A percentile compares a stretch with the other conserved stretches of the same genome.
These are phyloP conservation scores for Skeletonema menzelii DNA, from an alignment of 108 stramenopile genomes.

Conservation along the genomic window DNA sequence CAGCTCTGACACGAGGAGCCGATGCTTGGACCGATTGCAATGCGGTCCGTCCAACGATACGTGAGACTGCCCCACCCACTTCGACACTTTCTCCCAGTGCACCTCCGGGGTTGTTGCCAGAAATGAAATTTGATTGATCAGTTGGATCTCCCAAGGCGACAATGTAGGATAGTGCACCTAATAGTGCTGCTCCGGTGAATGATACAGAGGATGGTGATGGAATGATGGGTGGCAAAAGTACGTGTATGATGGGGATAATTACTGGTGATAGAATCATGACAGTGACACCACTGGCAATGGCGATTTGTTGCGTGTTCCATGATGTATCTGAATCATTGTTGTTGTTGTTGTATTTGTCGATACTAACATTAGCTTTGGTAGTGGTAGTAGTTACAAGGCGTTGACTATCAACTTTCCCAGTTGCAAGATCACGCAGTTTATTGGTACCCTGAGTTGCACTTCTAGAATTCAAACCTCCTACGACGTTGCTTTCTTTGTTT, in stretches of 20 bases:
- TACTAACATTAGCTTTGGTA: not conserved
- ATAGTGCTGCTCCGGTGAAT: constrained; percentile 39
- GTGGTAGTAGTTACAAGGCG: not conserved
- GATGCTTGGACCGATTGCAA: constrained; percentile 27
- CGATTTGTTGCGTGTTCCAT: constrained; percentile 46
- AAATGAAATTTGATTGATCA: constrained; percentile 24
- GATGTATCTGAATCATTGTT: not conserved
- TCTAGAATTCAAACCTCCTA: not conserved
- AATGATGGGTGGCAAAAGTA: constrained; percentile 35
- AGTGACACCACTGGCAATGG: constrained; percentile 40
- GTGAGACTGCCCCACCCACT: constrained; percentile 39
- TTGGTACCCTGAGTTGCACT: not conserved
- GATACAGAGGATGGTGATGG: constrained; percentile 44
- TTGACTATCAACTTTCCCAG: not conserved
- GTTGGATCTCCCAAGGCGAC: constrained; percentile 40
- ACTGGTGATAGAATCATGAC: constrained; percentile 37
- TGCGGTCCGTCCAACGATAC: constrained; percentile 41
- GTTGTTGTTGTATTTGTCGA: constrained; percentile 7
- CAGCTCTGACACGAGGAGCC: constrained; percentile 36
- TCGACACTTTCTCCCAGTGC: constrained; percentile 36
- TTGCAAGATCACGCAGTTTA: constrained; percentile 5
- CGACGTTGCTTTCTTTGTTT: not conserved
- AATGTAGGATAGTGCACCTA: constrained; percentile 40
- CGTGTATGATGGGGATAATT: constrained; percentile 34
- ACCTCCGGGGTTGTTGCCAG: constrained; percentile 14